Base-by-base conservation (phyloP, 495 filamentous ascomycete genomes). In the Daldinia decipiens region DNA sequence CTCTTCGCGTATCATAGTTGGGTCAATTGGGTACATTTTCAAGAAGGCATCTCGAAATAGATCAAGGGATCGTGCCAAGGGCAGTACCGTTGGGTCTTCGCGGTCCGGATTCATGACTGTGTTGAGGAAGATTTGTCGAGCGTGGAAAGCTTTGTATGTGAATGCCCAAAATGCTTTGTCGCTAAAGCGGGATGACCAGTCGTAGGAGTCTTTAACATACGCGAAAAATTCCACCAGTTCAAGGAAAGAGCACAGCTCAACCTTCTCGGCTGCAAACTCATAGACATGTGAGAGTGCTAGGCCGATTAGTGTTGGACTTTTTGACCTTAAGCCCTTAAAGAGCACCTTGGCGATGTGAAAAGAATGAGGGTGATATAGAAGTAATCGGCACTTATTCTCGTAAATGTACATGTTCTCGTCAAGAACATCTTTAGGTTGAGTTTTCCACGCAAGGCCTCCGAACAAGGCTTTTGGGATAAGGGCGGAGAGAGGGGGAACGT, bases 121-220 rank as follows among this genome's bases (percentile, higher is more conserved):
- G 19, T 58, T n/a, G 5, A 75, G 53, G 15, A 65, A 75, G 11
- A 73, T 17, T 2, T 39, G 36, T 4, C 73, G 54, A 0, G 70
- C 73, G 24, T 76, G 71, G 21, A 75, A 68, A 3, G 67, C 62
- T 11, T 68, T 73, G 54, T 75, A 72, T 0, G 73, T 75, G 26
- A 75, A 72, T 0, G 73, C 73, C 65, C 69, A 75, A 59, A 73
- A 73, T 8, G 61, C 73, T 0, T 54, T 31, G 45, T 70, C 57
- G 1, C 8, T 51, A 27, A 73, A 59, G 32, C 15, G 27, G 5
- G 12, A 15, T 34, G 55, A 43, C 69, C 65, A 76, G 0, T 32
- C 64, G 4, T 9, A 66, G 0, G 59, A 65, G 6, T 76, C 52
- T 21, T 76, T 76, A 7, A 39, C 63, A 1, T 3, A 2, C 0